Base-by-base conservation (phyloP, 2,329 filamentous ascomycete genomes). In the Pseudonectria foliicola region DNA sequence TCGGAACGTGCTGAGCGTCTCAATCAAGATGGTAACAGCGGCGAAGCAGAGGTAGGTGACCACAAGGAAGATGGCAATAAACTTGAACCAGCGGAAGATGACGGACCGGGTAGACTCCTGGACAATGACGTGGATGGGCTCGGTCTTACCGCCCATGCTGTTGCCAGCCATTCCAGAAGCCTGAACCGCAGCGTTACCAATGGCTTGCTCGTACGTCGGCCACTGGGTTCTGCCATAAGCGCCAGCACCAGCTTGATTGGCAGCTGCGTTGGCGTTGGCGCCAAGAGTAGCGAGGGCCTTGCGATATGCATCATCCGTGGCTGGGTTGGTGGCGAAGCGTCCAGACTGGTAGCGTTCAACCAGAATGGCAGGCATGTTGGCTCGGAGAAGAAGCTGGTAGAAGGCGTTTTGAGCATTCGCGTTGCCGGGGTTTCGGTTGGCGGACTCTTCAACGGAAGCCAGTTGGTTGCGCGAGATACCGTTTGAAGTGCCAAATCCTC, bases 101-200 rank as follows among this genome's bases (percentile, higher is more conserved):
- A 75, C 73, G 44, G 76, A 80, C 36, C 85, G 80, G 34, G 85
- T 71, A 12, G 86, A 87, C 60, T 98, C 92, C 52, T 96, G 89
- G 6, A 98, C 87, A 10, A 96, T 85, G 27, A 98, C 92, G 55
- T 96, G 89, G 18, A 98, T 75, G n/a, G 90, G 90, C 30, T 84
- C 79, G 25, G 82, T 80, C 62, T 89, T 93, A 18, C 72, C 75
- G 24, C 88, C 88, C 31, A 76, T 77, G 4, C 46, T 40, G 31
- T 50, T 52, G 10, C 42, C 40, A 24, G 37, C 44, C 32, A 37
- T 41, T 27, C 42, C 47, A 23, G 48, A 37, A 7, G 42, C 47
- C 24, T 42, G 37, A 4, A 53, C 42, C 4, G 52, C 53, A 21
- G 56, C 53, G 21, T 51, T 53, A 7, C 44, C 55, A 29, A 54